Evolutionary conservation across 2,329 filamentous ascomycete genomes (phyloP).

Genomic region (Mariannaea sp.): DNA sequence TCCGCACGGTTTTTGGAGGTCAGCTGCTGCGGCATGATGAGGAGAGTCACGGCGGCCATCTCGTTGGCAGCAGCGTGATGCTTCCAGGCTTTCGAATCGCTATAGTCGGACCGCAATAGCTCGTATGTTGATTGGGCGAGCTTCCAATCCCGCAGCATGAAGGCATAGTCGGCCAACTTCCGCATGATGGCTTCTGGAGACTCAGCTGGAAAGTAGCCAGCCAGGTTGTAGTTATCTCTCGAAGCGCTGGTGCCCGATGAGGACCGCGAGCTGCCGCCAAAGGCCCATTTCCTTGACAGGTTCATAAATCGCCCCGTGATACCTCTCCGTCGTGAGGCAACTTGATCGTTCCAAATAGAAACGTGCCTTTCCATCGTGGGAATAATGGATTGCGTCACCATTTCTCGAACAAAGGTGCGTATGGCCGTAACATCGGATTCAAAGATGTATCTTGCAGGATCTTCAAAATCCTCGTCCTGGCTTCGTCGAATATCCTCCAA

Average conservation of each 20-base stretch:
- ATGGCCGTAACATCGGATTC: slow-evolving; percentile 91
- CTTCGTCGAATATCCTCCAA: slow-evolving; percentile 72
- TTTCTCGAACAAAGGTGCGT: slow-evolving; percentile 86
- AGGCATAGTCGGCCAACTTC: slow-evolving; percentile 91
- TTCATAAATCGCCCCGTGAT: slow-evolving; percentile 94
- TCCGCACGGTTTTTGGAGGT: slow-evolving; percentile 80
- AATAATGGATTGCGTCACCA: slow-evolving; percentile 92
- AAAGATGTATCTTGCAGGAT: slow-evolving; percentile 79
- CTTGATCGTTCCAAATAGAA: slow-evolving; percentile 94
- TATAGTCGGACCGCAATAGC: slow-evolving; percentile 83
- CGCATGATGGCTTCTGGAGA: slow-evolving; percentile 88
- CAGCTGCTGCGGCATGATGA: slow-evolving; percentile 74
- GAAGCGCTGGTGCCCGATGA: slow-evolving; percentile 57
- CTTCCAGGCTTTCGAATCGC: slow-evolving; percentile 95
- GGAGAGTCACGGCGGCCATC: slow-evolving; percentile 85
- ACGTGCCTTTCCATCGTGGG: slow-evolving; percentile 95
- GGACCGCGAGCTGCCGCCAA: slow-evolving; percentile 69
- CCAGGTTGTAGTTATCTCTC: slow-evolving; percentile 75
- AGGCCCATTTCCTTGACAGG: slow-evolving; percentile 88
- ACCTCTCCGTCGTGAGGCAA: slow-evolving; percentile 86
- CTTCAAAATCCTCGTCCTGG: slow-evolving; percentile 71
- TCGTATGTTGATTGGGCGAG: slow-evolving; percentile 92
- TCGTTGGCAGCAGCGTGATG: slow-evolving; percentile 94
- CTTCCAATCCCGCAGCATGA: slow-evolving; percentile 97
- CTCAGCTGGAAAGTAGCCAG: slow-evolving; percentile 84